These are phyloP conservation scores for Dacryopinax primogenitus DNA, from an alignment of 768 basidiomycete genomes.

Conservation along the genomic window DNA sequence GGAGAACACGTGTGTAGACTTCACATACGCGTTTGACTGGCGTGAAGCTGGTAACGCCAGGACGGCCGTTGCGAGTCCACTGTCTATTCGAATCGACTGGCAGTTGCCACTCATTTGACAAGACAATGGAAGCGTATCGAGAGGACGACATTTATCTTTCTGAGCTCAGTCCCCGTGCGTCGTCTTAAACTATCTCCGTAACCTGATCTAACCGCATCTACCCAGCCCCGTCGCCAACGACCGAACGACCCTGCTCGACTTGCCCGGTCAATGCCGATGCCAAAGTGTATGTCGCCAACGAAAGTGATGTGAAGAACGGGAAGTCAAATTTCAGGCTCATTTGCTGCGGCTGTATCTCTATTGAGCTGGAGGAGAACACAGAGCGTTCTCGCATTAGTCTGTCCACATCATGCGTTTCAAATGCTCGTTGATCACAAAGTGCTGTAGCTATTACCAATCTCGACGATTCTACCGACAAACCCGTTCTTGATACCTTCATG, in stretches of 20 bases:
- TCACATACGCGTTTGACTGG: no score
- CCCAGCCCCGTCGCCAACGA: not conserved
- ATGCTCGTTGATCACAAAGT: not conserved
- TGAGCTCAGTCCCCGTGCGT: not conserved
- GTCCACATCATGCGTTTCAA: not conserved
- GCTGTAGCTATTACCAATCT: not conserved
- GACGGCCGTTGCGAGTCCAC: no score
- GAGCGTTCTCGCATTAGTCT: not conserved
- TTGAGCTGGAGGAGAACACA: not conserved
- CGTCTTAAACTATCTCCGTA: not conserved
- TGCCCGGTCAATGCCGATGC: slow-evolving; percentile 2
- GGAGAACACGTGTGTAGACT: no score
- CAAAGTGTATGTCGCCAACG: not conserved
- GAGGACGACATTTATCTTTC: not conserved
- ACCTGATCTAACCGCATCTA: not conserved
- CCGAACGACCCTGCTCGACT: not conserved
- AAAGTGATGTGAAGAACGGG: not conserved
- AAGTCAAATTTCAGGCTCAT: not conserved
- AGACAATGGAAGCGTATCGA: not conserved
- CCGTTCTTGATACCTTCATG: not conserved
- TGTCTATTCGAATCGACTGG: no score
- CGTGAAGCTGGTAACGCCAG: no score
- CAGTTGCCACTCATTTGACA: no score
- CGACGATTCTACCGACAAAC: not conserved
- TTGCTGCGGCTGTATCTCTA: slow-evolving; percentile 1